Conservation (phyloP, 1,284 basidiomycete species). For the Fomitopsis betulina region DNA sequence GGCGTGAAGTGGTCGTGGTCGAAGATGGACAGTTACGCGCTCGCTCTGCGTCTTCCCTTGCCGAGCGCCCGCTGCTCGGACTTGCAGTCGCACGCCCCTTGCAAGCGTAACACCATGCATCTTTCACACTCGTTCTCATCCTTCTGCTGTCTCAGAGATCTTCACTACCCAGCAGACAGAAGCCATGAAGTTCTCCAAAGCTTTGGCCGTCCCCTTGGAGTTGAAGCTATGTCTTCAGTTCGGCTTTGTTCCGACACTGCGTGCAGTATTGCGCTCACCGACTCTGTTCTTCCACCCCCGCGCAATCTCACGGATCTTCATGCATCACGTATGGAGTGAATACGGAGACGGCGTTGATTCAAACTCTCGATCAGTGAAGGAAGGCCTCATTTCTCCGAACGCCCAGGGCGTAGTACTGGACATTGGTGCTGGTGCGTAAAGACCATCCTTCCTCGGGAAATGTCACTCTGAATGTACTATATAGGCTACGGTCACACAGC, state of each 20-base stretch:
- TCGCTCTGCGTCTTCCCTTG: not conserved
- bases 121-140: not conserved
- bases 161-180: not conserved
- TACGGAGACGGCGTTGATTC: conserved; percentile 50
- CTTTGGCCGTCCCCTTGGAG: conserved; percentile 37
- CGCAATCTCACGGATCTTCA: conserved; percentile 50
- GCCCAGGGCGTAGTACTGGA: conserved; percentile 64
- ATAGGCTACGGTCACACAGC: conserved; percentile 58
- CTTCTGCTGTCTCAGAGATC: not conserved
- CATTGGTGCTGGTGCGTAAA: conserved; percentile 56
- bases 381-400: conserved; percentile 44
- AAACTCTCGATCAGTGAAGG: conserved; percentile 37
- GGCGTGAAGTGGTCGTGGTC: not conserved
- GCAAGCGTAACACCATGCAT: not conserved
- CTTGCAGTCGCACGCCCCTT: too few relatives aligned
- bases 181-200: conserved; percentile 40
- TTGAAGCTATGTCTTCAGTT: conserved; percentile 33
- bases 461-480: not conserved
- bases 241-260: conserved; percentile 47
- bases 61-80: too few relatives aligned
- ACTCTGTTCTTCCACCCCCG: conserved; percentile 41
- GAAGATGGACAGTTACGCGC: not conserved
- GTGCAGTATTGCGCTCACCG: conserved; percentile 36
- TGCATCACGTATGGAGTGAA: conserved; percentile 52
- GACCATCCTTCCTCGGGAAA: not conserved